Percentiles rank a stretch among this genome's conserved stretches.
Evolutionary conservation across 257 asterid genomes (phyloP).

Genomic region (Nicotiana benthamiana): DNA sequence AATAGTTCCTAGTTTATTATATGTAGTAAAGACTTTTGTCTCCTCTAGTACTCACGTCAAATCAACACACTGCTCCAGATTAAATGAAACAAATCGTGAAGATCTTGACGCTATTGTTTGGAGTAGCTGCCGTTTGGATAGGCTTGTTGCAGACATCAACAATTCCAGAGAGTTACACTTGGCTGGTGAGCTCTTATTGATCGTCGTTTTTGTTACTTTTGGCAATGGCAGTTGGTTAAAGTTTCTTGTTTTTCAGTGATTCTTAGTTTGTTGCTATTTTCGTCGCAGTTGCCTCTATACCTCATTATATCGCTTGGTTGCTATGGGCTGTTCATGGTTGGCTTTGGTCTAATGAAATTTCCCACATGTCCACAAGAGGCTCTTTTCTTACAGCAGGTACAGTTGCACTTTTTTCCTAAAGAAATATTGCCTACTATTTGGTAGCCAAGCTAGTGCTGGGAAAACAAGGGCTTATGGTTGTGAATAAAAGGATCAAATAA

Average conservation of each 20-base stretch:
- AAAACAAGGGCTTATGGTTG: neutral
- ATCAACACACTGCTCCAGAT: conserved; percentile 13
- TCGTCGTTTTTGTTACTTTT: neutral
- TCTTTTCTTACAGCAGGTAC: conserved; percentile 59
- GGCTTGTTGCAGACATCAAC: conserved; percentile 54
- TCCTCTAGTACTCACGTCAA: neutral
- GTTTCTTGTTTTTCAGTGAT: neutral
- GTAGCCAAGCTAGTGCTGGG: neutral
- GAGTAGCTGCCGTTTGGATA: conserved; percentile 57
- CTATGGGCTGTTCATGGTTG: conserved; percentile 78
- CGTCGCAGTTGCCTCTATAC: conserved; percentile 55
- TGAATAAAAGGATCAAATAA: neutral
- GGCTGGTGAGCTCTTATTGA: conserved; percentile 55
- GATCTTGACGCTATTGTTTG: conserved; percentile 49
- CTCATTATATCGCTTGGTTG: conserved; percentile 66
- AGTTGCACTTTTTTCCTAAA: neutral
- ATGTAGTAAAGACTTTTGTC: neutral
- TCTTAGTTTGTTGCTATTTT: neutral
- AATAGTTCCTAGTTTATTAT: neutral
- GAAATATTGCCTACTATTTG: neutral
- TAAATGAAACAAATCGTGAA: conserved; percentile 72
- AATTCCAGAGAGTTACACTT: conserved; percentile 54
- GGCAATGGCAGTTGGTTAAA: neutral
- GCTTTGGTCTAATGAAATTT: conserved; percentile 66
- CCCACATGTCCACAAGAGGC: conserved; percentile 84